Evolutionary conservation across 768 basidiomycete genomes (phyloP), one percentile per base, ranked within the genome.

Genomic region (Serendipita sp.): DNA sequence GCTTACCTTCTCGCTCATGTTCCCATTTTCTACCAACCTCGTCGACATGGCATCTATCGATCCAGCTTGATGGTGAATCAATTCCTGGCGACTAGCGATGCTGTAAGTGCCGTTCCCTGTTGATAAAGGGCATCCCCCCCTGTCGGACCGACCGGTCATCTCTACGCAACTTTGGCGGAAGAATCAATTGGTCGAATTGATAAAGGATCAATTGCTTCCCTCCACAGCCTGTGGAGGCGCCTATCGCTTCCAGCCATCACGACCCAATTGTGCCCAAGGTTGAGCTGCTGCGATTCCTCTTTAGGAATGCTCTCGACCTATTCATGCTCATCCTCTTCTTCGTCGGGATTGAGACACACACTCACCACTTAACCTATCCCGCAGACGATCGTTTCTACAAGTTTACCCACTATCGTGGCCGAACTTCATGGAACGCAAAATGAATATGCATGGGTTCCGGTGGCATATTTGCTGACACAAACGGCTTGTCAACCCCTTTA

Each of bases 41-140:
- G 86, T 88, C 44, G 89, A 88, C 3, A 73, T 91, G 74, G 79
- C 89, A 8, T 72, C 91, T 4, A n/a, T 8, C 18, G n/a, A 4
- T 10, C 10, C 34, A 60, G 56, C 8, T 60, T 60, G 56, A 60
- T 60, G 56, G 56, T 60, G 16, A 60, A 60, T 60, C 56, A 60
- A 64, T 92, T 92, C 73, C 83, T 92, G 10, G 89, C 89, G 2
- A 92, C 89, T 10, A 91, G 89, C 3, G 89, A 91, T 73, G 82
- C 87, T 60, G 90, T 91, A 71, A 67, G 85, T 73, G 66, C 41
- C 41, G 64, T 41, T 41, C 41, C 41, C 41, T 13, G 13, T 41
- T 41, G 41, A 41, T 41, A 5, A 41, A 38, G 23, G 18, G 41
- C 36, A 66, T 41, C 63, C 41, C 41, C 38, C 41, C 41, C 13